These are phyloP conservation scores for Xylaria sp. DNA, from an alignment of 2,329 filamentous ascomycete genomes.

Conservation along the genomic window DNA sequence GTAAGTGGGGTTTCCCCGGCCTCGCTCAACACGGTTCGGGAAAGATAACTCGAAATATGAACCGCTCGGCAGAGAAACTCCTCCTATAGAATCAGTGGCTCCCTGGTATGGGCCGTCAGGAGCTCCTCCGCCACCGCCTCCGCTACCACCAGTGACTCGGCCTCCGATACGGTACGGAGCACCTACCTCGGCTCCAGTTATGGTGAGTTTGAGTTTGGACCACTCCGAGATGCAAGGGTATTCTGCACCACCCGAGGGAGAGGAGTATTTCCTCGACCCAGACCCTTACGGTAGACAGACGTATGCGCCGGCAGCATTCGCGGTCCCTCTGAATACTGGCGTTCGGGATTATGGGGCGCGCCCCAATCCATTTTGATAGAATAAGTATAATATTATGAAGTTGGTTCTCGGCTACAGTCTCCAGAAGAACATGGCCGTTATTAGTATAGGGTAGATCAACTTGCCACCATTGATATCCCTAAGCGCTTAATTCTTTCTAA, in stretches of 20 bases:
- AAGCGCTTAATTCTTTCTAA: not conserved
- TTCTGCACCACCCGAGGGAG: not conserved
- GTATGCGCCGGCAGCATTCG: conserved; percentile 14
- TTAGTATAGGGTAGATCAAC: not conserved
- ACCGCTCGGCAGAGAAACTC: not conserved
- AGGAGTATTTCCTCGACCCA: not conserved
- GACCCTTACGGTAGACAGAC: conserved; percentile 4
- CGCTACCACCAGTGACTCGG: not conserved
- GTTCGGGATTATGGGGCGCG: conserved; percentile 1
- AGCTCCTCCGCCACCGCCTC: not conserved
- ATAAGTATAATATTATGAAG: no score
- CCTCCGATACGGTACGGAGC: not conserved
- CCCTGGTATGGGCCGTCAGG: not conserved
- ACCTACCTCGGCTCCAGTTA: conserved; percentile 5
- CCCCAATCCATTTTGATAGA: not conserved
- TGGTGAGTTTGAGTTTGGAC: not conserved
- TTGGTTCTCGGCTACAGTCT: not conserved
- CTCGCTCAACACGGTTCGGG: not conserved
- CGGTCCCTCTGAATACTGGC: not conserved
- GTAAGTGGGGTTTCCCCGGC: conserved; percentile 17
- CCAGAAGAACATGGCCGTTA: not conserved
- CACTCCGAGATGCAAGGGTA: not conserved
- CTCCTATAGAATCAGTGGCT: not conserved
- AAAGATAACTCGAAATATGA: conserved; percentile 8
- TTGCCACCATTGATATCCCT: not conserved